Percentiles rank a stretch among this genome's conserved stretches.
Conservation (phyloP, 2,329 filamentous ascomycete species). For the Coniochaeta prunicola region DNA sequence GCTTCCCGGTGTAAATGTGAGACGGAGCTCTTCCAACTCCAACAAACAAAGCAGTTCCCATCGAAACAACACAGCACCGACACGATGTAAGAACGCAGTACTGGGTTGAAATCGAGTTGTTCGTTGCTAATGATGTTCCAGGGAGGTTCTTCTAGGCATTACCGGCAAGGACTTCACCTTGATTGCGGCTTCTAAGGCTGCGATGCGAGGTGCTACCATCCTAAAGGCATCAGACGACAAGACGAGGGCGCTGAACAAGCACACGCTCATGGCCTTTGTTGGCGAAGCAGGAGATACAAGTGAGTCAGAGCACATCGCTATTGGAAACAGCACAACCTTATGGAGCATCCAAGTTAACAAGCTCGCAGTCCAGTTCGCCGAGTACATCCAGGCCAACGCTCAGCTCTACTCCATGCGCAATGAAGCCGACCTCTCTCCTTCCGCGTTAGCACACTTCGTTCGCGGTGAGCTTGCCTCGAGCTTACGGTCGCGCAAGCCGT, state of each 20-base stretch:
- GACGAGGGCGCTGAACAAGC: constrained; percentile 84
- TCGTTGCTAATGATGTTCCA: constrained; percentile 27
- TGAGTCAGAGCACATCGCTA: constrained; percentile 30
- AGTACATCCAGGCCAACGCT: constrained; percentile 97
- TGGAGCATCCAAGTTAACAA: constrained; percentile 8
- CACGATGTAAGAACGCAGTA: constrained; percentile 19
- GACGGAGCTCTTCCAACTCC: background rate
- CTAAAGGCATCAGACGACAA: constrained; percentile 96
- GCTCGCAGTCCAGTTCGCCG: constrained; percentile 84
- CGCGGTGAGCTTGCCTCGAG: constrained; percentile 87
- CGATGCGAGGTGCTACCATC: constrained; percentile 94
- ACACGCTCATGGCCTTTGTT: constrained; percentile 90
- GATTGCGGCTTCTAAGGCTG: constrained; percentile 94
- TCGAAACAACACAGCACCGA: constrained; percentile 7
- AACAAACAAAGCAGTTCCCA: background rate
- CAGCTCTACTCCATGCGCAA: constrained; percentile 99
- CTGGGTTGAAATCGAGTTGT: too few relatives aligned
- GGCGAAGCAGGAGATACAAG: constrained; percentile 95
- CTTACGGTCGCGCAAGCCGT: constrained; percentile 85
- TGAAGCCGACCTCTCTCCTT: constrained; percentile 82
- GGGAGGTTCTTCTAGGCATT: constrained; percentile 97
- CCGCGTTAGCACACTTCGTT: constrained; percentile 86
- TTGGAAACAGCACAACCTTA: background rate
- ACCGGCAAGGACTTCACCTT: constrained; percentile 99
- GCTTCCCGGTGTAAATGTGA: background rate